These are phyloP conservation scores for Amphicarpaea edgeworthii DNA, from an alignment of 306 rosid species.

Conservation along the genomic window DNA sequence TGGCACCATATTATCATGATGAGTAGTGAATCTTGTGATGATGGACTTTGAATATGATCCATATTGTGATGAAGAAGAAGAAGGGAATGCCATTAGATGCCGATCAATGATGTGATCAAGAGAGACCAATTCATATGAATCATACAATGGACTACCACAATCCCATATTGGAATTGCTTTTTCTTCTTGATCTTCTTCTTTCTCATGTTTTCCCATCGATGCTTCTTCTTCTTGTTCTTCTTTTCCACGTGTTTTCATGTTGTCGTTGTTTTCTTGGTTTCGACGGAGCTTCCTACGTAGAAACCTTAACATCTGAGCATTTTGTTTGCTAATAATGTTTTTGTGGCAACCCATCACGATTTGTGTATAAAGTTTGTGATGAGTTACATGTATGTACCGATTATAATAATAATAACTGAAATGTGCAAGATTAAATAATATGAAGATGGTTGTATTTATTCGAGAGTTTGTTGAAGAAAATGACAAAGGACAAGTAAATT, in stretches of 20 bases:
- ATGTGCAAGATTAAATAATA: constrained; percentile 4
- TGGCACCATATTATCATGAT: constrained; percentile 16
- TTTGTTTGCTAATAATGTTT: constrained; percentile 1
- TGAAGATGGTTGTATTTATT: constrained; percentile 17
- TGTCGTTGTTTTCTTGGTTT: neutral
- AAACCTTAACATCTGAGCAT: neutral
- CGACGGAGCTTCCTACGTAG: constrained; percentile 37
- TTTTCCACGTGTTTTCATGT: constrained; percentile 11
- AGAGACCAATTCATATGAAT: constrained; percentile 66
- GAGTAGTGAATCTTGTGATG: constrained; percentile 31
- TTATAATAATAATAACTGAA: constrained; percentile 1
- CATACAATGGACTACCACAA: constrained; percentile 83
- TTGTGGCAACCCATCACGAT: neutral
- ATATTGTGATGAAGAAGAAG: constrained; percentile 46
- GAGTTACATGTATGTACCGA: neutral
- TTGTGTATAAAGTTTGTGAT: neutral
- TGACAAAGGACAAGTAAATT: constrained; percentile 28
- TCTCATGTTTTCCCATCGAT: constrained; percentile 42
- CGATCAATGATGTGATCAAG: constrained; percentile 63
- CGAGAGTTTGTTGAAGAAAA: constrained; percentile 33
- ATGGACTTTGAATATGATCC: constrained; percentile 51
- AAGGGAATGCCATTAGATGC: constrained; percentile 63
- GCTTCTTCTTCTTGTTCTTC: constrained; percentile 31
- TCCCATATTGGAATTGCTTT: constrained; percentile 61
- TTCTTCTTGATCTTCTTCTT: constrained; percentile 5